phyloP scores from a whole-genome alignment of 2,329 filamentous ascomycete species.

The Parafenestella ontariensis region DNA sequence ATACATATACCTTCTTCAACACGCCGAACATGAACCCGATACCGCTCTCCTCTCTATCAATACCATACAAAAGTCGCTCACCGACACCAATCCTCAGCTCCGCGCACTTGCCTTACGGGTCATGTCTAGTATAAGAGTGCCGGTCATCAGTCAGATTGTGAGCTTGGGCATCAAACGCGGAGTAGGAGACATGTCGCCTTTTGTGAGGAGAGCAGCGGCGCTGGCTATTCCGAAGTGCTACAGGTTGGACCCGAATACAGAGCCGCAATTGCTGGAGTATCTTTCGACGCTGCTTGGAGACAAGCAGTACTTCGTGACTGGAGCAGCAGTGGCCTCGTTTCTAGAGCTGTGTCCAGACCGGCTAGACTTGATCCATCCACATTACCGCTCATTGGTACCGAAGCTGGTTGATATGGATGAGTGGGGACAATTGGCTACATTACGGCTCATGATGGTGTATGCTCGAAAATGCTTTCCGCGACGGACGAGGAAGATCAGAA shows the following conservation, averaged over 20 bases:
- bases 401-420: slow-evolving; percentile 99
- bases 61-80: slow-evolving; percentile 96
- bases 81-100: slow-evolving; percentile 88
- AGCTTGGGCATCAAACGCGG: slow-evolving; percentile 95
- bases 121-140: slow-evolving; percentile 97
- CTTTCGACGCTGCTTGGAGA: slow-evolving; percentile 81
- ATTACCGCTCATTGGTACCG: slow-evolving; percentile 83
- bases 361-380: slow-evolving; percentile 86
- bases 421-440: slow-evolving; percentile 88
- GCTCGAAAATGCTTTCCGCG: slow-evolving; percentile 86
- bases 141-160: slow-evolving; percentile 97
- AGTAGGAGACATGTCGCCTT: slow-evolving; percentile 89
- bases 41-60: slow-evolving; percentile 96
- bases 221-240: slow-evolving; percentile 97
- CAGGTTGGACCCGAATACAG: slow-evolving; percentile 81
- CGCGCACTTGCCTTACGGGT: slow-evolving; percentile 91
- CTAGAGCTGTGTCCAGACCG: slow-evolving; percentile 87
- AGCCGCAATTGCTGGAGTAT: slow-evolving; percentile 85
- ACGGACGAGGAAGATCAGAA: slow-evolving; percentile 65
- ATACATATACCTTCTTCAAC: slow-evolving; percentile 96
- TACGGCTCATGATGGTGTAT: slow-evolving; percentile 84
- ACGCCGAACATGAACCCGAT: slow-evolving; percentile 95
- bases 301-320: slow-evolving; percentile 95
- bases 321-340: slow-evolving; percentile 88
- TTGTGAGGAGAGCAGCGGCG: slow-evolving; percentile 90